Evolutionary conservation across 2,329 filamentous ascomycete species (phyloP).

Genomic region (Aspergillus brasiliensis): DNA sequence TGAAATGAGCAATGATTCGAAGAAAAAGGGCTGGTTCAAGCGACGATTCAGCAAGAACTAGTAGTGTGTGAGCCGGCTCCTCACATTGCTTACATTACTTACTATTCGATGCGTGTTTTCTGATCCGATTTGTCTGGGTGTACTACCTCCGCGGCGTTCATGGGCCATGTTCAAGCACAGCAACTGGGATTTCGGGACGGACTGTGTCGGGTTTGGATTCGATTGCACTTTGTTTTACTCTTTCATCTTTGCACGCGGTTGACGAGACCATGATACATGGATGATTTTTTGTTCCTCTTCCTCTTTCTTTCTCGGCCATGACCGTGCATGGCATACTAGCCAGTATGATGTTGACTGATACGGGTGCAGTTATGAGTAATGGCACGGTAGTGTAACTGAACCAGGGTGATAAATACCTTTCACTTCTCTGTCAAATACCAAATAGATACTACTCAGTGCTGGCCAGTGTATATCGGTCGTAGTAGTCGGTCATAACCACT

Average conservation of each 20-base stretch:
- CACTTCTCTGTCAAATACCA: too few species aligned
- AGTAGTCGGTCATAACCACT: too few species aligned
- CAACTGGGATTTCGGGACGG: slow-evolving; percentile 4
- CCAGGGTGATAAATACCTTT: too few species aligned
- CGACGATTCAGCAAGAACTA: slow-evolving; percentile 69
- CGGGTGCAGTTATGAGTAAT: slow-evolving; percentile 9
- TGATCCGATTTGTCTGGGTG: slow-evolving; percentile 1
- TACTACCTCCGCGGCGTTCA: slow-evolving; percentile 15
- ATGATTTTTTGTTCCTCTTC: slow-evolving; percentile 15
- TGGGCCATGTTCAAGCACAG: slow-evolving; percentile 4
- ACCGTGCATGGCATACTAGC: slow-evolving; percentile 7
- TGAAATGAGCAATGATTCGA: slow-evolving; percentile 53
- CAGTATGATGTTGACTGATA: slow-evolving; percentile 7
- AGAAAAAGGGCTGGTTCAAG: slow-evolving; percentile 89
- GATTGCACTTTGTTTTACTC: slow-evolving; percentile 2
- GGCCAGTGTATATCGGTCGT: too few species aligned
- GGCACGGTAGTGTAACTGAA: background rate
- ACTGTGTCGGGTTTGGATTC: slow-evolving; percentile 1
- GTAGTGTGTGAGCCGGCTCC: slow-evolving; percentile 24
- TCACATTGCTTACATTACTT: slow-evolving; percentile 8
- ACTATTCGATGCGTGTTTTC: slow-evolving; percentile 6
- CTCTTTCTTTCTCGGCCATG: slow-evolving; percentile 11
- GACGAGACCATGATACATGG: slow-evolving; percentile 26
- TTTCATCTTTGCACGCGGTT: slow-evolving; percentile 10
- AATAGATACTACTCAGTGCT: too few species aligned